Conservation (phyloP, 768 basidiomycete species). For the Glaciozyma antarctica region DNA sequence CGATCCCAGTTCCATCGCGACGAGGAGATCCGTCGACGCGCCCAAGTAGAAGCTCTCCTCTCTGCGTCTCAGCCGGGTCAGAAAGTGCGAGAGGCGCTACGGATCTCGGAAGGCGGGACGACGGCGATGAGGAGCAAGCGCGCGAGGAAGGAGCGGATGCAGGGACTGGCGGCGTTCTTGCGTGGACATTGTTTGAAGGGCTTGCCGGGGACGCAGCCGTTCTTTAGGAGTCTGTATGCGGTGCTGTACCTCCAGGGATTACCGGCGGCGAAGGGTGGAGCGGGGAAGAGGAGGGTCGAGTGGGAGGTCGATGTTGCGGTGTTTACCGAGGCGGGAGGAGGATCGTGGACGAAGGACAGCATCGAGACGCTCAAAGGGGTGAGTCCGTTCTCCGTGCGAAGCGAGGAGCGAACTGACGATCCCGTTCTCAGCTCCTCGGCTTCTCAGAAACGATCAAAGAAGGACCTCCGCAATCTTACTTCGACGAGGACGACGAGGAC, state of each 20-base stretch:
- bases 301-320: slow-evolving; percentile 31
- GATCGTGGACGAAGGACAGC: slow-evolving; percentile 18
- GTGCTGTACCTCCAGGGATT: slow-evolving; percentile 23
- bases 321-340: slow-evolving; percentile 29
- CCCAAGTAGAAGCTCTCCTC: slow-evolving; percentile 7
- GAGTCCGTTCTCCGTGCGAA: neutral
- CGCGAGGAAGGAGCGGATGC: slow-evolving; percentile 9
- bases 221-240: slow-evolving; percentile 19
- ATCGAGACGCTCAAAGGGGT: slow-evolving; percentile 29
- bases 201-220: slow-evolving; percentile 28
- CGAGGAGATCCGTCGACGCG: slow-evolving; percentile 8
- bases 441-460: slow-evolving; percentile 5
- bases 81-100: slow-evolving; percentile 5
- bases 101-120: slow-evolving; percentile 14
- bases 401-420: neutral
- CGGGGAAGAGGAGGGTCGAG: slow-evolving; percentile 21
- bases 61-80: neutral
- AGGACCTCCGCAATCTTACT: neutral
- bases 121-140: slow-evolving; percentile 5
- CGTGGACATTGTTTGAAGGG: slow-evolving; percentile 9
- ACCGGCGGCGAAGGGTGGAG: slow-evolving; percentile 12
- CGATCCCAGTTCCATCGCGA: slow-evolving; percentile 28
- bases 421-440: slow-evolving; percentile 23
- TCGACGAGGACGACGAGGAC: neutral
- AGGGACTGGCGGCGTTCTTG: slow-evolving; percentile 12